Percentiles rank a stretch among this genome's conserved stretches.
phyloP scores from a whole-genome alignment of 202 grass and related monocot genomes.

The Carex arenaria region DNA sequence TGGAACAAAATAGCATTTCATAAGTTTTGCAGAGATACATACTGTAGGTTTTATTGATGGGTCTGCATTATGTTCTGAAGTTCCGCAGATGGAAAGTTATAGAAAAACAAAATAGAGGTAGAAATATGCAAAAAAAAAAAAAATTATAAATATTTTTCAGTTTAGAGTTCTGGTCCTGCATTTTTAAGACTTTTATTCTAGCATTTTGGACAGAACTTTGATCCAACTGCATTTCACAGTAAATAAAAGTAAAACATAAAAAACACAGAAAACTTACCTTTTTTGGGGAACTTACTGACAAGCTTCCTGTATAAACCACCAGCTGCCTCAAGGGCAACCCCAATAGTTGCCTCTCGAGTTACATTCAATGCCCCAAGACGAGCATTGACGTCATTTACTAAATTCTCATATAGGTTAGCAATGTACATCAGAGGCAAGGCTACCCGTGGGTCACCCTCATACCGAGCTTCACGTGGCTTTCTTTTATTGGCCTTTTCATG shows the following conservation, averaged over 20 bases:
- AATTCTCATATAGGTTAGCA: conserved; percentile 87
- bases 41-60: neutral
- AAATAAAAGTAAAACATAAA: neutral
- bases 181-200: neutral
- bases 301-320: conserved; percentile 95
- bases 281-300: conserved; percentile 74
- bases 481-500: conserved; percentile 71
- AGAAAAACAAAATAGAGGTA: neutral
- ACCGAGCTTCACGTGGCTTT: conserved; percentile 51
- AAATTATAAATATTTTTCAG: neutral
- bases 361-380: conserved; percentile 59
- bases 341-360: conserved; percentile 63
- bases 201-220: neutral
- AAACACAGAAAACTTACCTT: conserved; percentile 32
- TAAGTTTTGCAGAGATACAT: neutral
- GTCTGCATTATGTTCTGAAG: neutral
- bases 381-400: conserved; percentile 55
- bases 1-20: neutral
- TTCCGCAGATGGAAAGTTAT: neutral
- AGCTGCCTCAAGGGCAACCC: conserved; percentile 84
- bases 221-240: neutral
- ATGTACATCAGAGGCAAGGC: conserved; percentile 91
- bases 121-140: neutral
- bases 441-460: conserved; percentile 71
- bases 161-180: neutral